A percentile compares a stretch with the other conserved stretches of the same genome.
phyloP scores from a whole-genome alignment of 2,329 filamentous ascomycete species.

The Neopestalotiopsis clavispora region DNA sequence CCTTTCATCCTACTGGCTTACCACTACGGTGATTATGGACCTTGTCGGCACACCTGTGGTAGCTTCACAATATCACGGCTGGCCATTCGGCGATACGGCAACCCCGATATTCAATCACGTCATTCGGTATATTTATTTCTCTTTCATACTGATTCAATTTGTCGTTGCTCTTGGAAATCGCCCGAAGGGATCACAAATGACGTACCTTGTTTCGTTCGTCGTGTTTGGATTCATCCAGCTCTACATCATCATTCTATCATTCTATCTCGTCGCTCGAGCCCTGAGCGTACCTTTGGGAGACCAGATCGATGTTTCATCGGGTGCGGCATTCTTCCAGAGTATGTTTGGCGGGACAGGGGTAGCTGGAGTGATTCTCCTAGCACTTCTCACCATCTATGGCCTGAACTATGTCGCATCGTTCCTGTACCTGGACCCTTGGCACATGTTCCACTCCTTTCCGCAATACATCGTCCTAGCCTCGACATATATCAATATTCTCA shows the following conservation, averaged over 20 bases:
- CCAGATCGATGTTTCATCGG: conserved; percentile 58
- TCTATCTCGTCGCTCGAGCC: conserved; percentile 86
- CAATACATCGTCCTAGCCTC: conserved; percentile 92
- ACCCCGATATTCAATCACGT: conserved; percentile 92
- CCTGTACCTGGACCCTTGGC: conserved; percentile 98
- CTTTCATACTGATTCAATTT: conserved; percentile 91
- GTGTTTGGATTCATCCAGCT: conserved; percentile 87
- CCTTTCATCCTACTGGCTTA: conserved; percentile 93
- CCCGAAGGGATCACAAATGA: conserved; percentile 92
- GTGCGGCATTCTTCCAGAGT: background rate
- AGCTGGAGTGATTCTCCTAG: conserved; percentile 91
- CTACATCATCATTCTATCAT: conserved; percentile 87
- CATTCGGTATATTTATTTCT: conserved; percentile 89
- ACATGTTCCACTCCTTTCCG: conserved; percentile 99
- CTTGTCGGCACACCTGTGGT: conserved; percentile 78
- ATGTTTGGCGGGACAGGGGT: background rate
- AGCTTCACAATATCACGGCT: conserved; percentile 63
- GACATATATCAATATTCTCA: conserved; percentile 98
- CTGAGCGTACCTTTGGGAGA: conserved; percentile 67
- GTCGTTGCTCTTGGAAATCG: conserved; percentile 95
- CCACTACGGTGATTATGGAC: conserved; percentile 96
- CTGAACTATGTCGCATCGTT: conserved; percentile 97
- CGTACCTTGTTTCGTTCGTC: conserved; percentile 87
- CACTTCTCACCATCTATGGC: conserved; percentile 91
- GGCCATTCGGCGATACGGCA: conserved; percentile 86